Evolutionary conservation across 176 grass and related monocot species (phyloP).

Genomic region (Bolboschoenus planiculmis): DNA sequence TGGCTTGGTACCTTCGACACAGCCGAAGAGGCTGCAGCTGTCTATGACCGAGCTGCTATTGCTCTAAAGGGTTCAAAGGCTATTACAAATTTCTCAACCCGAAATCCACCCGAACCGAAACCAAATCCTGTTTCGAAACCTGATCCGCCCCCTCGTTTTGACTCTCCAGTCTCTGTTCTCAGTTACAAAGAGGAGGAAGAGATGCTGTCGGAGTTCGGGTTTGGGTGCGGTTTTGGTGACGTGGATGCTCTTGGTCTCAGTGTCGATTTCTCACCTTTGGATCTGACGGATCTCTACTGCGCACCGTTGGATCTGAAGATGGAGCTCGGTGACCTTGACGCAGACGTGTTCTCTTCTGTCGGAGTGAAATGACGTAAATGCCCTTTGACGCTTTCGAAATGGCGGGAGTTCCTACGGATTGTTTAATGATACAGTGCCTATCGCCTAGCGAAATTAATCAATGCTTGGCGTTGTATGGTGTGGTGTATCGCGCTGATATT

Average conservation of each 20-base stretch:
- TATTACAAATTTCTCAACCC: slow-evolving; percentile 63
- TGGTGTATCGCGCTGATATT: slow-evolving; percentile 12
- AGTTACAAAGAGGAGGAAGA: slow-evolving; percentile 7
- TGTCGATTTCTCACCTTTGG: slow-evolving; percentile 10
- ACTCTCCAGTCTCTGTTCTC: background rate
- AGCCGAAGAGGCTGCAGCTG: slow-evolving; percentile 62
- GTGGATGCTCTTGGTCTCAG: slow-evolving; percentile 23
- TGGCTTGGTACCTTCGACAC: slow-evolving; percentile 85
- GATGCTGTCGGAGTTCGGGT: slow-evolving; percentile 13
- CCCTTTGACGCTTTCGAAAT: background rate
- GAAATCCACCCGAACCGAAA: background rate
- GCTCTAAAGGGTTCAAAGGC: slow-evolving; percentile 62
- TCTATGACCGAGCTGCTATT: slow-evolving; percentile 64
- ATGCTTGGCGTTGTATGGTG: background rate
- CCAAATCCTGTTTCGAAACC: background rate
- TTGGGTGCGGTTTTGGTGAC: slow-evolving; percentile 11
- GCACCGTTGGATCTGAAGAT: slow-evolving; percentile 27
- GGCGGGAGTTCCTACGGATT: slow-evolving; percentile 11
- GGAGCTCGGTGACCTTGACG: slow-evolving; percentile 21
- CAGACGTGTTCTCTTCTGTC: slow-evolving; percentile 10
- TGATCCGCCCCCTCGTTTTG: background rate
- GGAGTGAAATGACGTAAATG: slow-evolving; percentile 10
- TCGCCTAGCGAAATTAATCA: too few relatives aligned
- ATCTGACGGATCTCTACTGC: slow-evolving; percentile 17
- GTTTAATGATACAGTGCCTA: background rate